Evolutionary conservation across 2,329 filamentous ascomycete species (phyloP).

Genomic region (Lojkania enalia): DNA sequence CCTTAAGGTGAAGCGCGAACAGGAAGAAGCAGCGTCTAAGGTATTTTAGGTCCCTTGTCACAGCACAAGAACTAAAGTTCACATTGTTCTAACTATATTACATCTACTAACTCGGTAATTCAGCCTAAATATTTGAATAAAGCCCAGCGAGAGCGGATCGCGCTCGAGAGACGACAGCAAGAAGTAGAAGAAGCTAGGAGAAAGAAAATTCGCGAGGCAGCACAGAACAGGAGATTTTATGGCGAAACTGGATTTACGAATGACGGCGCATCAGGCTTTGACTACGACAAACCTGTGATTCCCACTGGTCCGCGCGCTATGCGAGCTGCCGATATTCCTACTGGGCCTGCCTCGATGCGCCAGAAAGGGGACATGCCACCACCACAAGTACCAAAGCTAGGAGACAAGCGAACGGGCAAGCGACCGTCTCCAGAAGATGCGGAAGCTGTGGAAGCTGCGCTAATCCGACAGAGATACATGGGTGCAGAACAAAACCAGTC

Average conservation of each 20-base stretch:
- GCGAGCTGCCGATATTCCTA: constrained; percentile 56
- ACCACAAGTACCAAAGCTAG: constrained; percentile 51
- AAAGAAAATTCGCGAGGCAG: constrained; percentile 44
- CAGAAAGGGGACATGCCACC: constrained; percentile 56
- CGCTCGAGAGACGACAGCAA: constrained; percentile 74
- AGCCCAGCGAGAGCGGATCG: constrained; percentile 77
- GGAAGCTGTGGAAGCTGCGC: constrained; percentile 64
- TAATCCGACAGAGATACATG: constrained; percentile 84
- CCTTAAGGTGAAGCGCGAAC: constrained; percentile 80
- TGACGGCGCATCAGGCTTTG: constrained; percentile 11
- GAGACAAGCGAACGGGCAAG: constrained; percentile 35
- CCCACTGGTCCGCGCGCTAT: constrained; percentile 76
- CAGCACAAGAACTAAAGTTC: constrained; percentile 12
- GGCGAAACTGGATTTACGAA: constrained; percentile 4
- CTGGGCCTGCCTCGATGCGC: constrained; percentile 58
- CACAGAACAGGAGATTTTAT: background rate
- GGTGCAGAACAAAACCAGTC: constrained; percentile 85
- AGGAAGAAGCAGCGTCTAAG: constrained; percentile 81
- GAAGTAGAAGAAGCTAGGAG: constrained; percentile 66
- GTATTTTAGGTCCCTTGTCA: constrained; percentile 43
- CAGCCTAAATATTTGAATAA: constrained; percentile 83
- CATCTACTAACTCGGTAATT: constrained; percentile 22
- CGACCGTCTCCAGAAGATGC: constrained; percentile 51
- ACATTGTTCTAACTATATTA: constrained; percentile 11
- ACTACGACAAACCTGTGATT: constrained; percentile 39